Evolutionary conservation across 768 basidiomycete genomes (phyloP).

Genomic region (Albatrellus ellisii): DNA sequence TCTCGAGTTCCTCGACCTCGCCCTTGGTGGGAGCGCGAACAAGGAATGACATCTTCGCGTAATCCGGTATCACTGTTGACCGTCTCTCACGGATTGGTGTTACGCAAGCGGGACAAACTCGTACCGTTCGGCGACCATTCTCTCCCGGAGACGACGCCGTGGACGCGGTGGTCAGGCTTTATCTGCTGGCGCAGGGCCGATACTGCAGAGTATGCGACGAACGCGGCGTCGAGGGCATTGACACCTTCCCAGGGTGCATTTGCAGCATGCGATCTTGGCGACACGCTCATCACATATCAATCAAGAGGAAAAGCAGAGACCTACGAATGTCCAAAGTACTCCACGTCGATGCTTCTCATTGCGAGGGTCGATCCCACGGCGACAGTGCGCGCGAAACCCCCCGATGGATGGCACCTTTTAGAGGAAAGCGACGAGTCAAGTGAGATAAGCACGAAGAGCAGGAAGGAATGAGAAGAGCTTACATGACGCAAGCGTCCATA

Average conservation of each 20-base stretch:
- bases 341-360: slow-evolving; percentile 49
- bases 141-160: slow-evolving; percentile 62
- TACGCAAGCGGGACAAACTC: slow-evolving; percentile 6
- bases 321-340: slow-evolving; percentile 66
- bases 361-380: slow-evolving; percentile 45
- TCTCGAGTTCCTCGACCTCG: slow-evolving; percentile 39
- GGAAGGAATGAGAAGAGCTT: slow-evolving; percentile 10
- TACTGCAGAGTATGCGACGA: slow-evolving; percentile 68
- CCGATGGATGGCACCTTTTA: slow-evolving; percentile 58
- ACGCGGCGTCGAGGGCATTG: slow-evolving; percentile 83
- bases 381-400: slow-evolving; percentile 30
- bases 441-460: background rate
- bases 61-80: slow-evolving; percentile 66
- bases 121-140: slow-evolving; percentile 60
- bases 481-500: slow-evolving; percentile 80
- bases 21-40: slow-evolving; percentile 52
- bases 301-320: slow-evolving; percentile 12
- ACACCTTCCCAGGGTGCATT: slow-evolving; percentile 76
- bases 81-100: background rate
- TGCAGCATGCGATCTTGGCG: slow-evolving; percentile 61
- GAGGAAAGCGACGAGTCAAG: background rate
- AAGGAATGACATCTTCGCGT: slow-evolving; percentile 61
- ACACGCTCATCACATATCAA: background rate
- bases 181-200: slow-evolving; percentile 81
- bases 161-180: slow-evolving; percentile 66